A percentile compares a stretch with the other conserved stretches of the same genome.
Conservation (phyloP, 306 rosid genomes). For the Prunus salicina region DNA sequence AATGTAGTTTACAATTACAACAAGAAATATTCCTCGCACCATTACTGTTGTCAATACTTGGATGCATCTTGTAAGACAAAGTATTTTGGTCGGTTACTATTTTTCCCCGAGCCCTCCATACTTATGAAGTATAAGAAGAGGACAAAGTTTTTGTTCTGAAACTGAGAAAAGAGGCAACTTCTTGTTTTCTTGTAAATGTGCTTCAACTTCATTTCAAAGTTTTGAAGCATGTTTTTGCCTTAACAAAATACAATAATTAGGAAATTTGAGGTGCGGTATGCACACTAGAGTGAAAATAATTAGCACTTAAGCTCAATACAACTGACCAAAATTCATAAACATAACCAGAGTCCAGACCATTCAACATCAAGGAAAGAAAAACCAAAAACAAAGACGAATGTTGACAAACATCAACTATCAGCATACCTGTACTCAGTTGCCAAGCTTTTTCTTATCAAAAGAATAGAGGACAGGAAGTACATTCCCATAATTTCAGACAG, state of each 20-base stretch:
- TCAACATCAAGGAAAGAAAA: not conserved
- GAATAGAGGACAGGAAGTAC: constrained; percentile 94
- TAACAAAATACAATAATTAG: not conserved
- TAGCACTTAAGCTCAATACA: not conserved
- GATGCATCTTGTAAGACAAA: not conserved
- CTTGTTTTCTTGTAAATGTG: not conserved
- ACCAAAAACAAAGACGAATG: not conserved
- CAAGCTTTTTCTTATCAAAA: constrained; percentile 93
- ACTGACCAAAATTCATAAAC: not conserved
- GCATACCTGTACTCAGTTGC: constrained; percentile 93
- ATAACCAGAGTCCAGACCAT: not conserved
- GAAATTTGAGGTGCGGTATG: not conserved
- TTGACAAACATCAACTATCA: constrained; percentile 9
- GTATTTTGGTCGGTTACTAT: not conserved
- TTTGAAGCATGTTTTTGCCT: not conserved
- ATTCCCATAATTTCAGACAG: constrained; percentile 98
- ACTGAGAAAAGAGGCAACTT: not conserved
- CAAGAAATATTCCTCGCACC: not conserved
- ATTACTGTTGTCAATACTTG: not conserved
- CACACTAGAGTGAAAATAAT: not conserved
- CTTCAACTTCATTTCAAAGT: not conserved
- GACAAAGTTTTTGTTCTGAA: not conserved
- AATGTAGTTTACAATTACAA: not conserved
- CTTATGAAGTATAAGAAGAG: not conserved
- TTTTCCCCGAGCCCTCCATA: not conserved